Base-by-base conservation (phyloP, 805 yeast species). In the Zygotorulaspora danielsina region DNA sequence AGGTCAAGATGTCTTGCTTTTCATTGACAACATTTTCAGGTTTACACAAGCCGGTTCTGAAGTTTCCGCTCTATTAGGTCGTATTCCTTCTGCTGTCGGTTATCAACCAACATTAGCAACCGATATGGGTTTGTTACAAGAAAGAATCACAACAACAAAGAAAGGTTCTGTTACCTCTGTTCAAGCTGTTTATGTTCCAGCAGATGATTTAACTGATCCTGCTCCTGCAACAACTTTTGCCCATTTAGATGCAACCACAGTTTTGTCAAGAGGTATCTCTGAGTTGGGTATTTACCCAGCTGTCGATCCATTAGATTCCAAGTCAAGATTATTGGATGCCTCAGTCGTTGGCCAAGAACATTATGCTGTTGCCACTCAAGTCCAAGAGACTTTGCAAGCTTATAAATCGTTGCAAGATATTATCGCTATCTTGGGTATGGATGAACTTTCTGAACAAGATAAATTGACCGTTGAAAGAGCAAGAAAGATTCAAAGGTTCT, bases 21-120 rank as follows among this genome's bases (percentile, higher is more conserved):
- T 93, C 81, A 85, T 90, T 68, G 98, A 90, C 79, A 90, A 90
- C 89, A 90, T 90, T 84, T 90, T 93, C 95, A 90, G 98, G 80
- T 90, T 90, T 81, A 90, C 98, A 72, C 98, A 90, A 82, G 98
- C 98, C 70, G 98, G 98, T 86, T 93, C 98, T 58, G 98, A 90
- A 79, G 98, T 93, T 70, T 90, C 97, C 70, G 98, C 98, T 60
- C 79, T 90, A 76, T 79, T 90, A 70, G 98, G 98, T 77, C 96
- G 98, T 86, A 90, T 90, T 71, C 98, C 98, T 72, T 93, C 98
- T 59, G 98, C 98, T 63, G 98, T 93, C 87, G 98, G 98, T 86
- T 90, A 90, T 76, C 98, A 90, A 79, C 98, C 98, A 73, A 90
- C 98, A 63, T 81, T 90, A 76, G 96, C 98, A 78, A 93, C 98